These are phyloP conservation scores for Suillus fuscotomentosus DNA, from an alignment of 768 basidiomycete genomes.

Conservation along the genomic window DNA sequence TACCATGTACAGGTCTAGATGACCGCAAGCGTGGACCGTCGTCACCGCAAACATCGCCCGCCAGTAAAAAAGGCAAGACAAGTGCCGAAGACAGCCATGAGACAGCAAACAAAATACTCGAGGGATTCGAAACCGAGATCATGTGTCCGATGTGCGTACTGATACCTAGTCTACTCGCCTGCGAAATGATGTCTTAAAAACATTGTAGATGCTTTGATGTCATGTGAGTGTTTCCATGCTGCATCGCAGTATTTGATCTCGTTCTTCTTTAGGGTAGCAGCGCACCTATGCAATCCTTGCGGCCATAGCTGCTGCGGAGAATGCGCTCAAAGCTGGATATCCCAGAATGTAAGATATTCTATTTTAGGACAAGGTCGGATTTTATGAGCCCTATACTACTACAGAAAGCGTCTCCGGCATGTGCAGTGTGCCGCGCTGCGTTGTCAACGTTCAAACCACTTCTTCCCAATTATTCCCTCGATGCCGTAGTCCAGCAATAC, in stretches of 20 bases:
- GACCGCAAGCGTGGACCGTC: conserved; percentile 7
- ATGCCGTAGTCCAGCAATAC: conserved; percentile 60
- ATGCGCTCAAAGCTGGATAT: conserved; percentile 62
- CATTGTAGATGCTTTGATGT: conserved; percentile 64
- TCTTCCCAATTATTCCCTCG: conserved; percentile 63
- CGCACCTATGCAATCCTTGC: conserved; percentile 67
- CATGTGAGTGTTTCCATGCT: conserved; percentile 44
- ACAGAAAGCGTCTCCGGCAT: conserved; percentile 44
- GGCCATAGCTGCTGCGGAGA: conserved; percentile 73
- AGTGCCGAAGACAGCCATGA: conserved; percentile 25
- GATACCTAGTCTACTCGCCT: not conserved
- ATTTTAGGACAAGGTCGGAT: conserved; percentile 1
- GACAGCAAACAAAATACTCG: conserved; percentile 30
- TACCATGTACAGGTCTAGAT: not conserved
- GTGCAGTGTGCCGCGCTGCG: conserved; percentile 58
- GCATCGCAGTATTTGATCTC: not conserved
- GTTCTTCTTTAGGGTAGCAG: conserved; percentile 45
- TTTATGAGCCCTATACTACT: conserved; percentile 4
- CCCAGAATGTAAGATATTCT: conserved; percentile 42
- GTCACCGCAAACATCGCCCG: conserved; percentile 7
- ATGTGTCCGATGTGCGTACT: conserved; percentile 68
- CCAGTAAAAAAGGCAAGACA: conserved; percentile 44
- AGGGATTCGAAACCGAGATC: conserved; percentile 60
- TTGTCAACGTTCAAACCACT: conserved; percentile 43
- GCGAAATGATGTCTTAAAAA: conserved; percentile 5